phyloP scores from a whole-genome alignment of 1,284 basidiomycete genomes.

The Sanghuangporus baumii region DNA sequence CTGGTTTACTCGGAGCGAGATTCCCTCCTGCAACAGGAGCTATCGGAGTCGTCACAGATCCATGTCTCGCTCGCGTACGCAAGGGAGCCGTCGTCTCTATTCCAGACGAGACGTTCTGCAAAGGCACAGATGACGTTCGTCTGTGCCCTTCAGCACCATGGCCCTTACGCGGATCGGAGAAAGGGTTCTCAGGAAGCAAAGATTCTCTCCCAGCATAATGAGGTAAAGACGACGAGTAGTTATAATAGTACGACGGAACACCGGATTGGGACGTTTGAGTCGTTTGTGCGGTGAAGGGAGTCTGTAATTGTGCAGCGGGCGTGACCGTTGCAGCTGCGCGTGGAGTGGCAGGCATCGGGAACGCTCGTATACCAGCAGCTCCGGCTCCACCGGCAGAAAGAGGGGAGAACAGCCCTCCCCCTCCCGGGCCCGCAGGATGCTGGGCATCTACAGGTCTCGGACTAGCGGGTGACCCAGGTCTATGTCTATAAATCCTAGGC shows the following conservation, averaged over 20 bases:
- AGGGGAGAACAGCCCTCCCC: background rate
- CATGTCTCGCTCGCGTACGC: conserved; percentile 21
- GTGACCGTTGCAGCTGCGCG: conserved; percentile 20
- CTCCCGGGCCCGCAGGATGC: background rate
- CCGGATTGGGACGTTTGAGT: background rate
- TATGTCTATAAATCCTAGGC: too few relatives aligned
- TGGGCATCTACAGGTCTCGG: conserved; percentile 3
- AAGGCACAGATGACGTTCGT: conserved; percentile 15
- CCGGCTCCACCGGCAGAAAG: background rate
- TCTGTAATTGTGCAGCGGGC: conserved; percentile 22
- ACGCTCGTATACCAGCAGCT: conserved; percentile 12
- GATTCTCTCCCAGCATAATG: conserved; percentile 5
- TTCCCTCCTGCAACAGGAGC: conserved; percentile 28
- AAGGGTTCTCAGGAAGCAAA: conserved; percentile 7
- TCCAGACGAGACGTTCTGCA: background rate
- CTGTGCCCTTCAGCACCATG: background rate
- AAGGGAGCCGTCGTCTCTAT: background rate
- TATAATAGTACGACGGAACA: conserved; percentile 14
- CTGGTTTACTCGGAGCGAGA: conserved; percentile 31
- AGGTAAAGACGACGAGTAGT: conserved; percentile 1
- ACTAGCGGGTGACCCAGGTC: conserved; percentile 3
- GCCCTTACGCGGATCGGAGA: background rate
- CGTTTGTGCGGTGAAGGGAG: background rate
- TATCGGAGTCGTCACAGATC: conserved; percentile 17
- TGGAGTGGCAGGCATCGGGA: conserved; percentile 19